A percentile compares a stretch with the other conserved stretches of the same genome.
These are phyloP conservation scores for Periconia digitata DNA, from an alignment of 2,329 filamentous ascomycete genomes.

Conservation along the genomic window DNA sequence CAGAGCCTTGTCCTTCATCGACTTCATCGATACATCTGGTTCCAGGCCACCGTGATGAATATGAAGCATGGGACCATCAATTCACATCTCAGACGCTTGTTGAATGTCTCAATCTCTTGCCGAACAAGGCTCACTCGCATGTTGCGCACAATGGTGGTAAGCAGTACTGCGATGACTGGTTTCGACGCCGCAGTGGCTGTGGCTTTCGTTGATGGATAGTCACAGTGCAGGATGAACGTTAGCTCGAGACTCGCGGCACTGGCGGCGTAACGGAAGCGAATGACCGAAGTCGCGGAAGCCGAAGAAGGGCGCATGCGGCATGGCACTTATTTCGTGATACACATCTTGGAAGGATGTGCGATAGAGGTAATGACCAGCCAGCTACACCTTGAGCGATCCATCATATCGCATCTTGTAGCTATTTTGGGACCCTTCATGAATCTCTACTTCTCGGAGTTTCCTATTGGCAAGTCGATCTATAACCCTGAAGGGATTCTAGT, in stretches of 20 bases:
- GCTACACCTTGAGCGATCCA: no score
- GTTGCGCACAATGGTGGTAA: background rate
- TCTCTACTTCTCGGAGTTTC: background rate
- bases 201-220: background rate
- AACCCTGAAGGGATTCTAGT: no score
- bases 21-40: no score
- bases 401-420: background rate
- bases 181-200: constrained; percentile 16
- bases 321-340: background rate
- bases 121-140: background rate
- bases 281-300: constrained; percentile 7
- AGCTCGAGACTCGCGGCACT: background rate
- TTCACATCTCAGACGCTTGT: no score
- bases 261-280: background rate
- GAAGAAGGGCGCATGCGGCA: constrained; percentile 4
- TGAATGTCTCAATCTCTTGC: no score
- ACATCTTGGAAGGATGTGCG: no score
- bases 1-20: no score
- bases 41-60: no score
- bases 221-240: no score
- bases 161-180: background rate
- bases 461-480: background rate
- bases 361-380: background rate
- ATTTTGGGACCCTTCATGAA: no score
- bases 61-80: no score